Percentiles rank a stretch among this genome's conserved stretches.
Evolutionary conservation across 768 basidiomycete genomes (phyloP).

Genomic region (Mycena alexandri): DNA sequence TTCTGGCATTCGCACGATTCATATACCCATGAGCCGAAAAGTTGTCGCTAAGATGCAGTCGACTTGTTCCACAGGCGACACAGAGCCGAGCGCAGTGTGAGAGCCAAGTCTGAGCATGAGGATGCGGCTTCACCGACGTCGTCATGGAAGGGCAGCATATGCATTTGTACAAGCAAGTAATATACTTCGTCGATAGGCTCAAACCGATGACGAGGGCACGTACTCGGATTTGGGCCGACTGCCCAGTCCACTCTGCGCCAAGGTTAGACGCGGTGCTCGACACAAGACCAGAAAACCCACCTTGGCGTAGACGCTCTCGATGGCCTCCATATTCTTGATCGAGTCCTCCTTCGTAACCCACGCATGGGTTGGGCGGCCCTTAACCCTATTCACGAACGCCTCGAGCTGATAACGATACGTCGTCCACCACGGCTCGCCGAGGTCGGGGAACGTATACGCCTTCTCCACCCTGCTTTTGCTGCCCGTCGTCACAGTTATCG

Average conservation of each 20-base stretch:
- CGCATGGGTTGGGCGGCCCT: slow-evolving; percentile 62
- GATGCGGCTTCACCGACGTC: no score
- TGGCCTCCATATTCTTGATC: slow-evolving; percentile 66
- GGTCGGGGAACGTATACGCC: slow-evolving; percentile 57
- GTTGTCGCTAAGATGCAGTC: no score
- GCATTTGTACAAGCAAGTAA: no score
- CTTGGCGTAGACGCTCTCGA: slow-evolving; percentile 70
- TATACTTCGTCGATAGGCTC: no score
- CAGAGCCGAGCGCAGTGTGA: no score
- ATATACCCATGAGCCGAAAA: no score
- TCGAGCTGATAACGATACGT: slow-evolving; percentile 71
- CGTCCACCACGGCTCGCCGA: slow-evolving; percentile 72
- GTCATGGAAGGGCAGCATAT: no score
- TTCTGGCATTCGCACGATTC: no score
- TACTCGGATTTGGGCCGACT: slow-evolving; percentile 49
- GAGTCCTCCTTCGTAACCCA: slow-evolving; percentile 71
- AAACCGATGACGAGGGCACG: slow-evolving; percentile 3
- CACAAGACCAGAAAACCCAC: slow-evolving; percentile 44
- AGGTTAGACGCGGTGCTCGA: background rate
- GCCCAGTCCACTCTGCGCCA: slow-evolving; percentile 47
- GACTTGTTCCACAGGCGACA: no score
- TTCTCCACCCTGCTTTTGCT: slow-evolving; percentile 54
- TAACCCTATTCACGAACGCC: slow-evolving; percentile 71
- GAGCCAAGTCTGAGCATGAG: no score
- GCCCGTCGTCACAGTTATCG: slow-evolving; percentile 55